Base-by-base conservation (phyloP, 2,329 filamentous ascomycete species). In the Xylariaceae sp. region DNA sequence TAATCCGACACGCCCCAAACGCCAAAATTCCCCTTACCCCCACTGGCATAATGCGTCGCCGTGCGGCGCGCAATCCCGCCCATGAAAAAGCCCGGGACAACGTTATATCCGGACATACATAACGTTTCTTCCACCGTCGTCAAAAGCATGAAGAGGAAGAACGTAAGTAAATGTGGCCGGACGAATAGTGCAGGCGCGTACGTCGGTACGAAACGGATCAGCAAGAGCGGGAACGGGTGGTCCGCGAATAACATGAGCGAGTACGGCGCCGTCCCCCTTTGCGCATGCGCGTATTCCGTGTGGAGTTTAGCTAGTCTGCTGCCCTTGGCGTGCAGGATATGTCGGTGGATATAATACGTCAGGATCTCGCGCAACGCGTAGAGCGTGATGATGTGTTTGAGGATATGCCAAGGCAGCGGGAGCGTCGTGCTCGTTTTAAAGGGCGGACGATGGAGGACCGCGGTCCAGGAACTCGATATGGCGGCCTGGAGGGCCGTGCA, bases 331-430 rank as follows among this genome's bases (percentile, higher is more conserved):
- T 96, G 91, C 7, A 96, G 80, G 30, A 88, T 60, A 68, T 82
- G 82, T 55, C 88, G 86, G 74, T 96, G 91, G 65, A 90, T 79
- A 66, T 85, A 81, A 72, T 95, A 96, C 59, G 86, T 83, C 9
- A 92, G 70, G 5, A 84, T 68, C 76, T 90, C 80, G 56, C 81
- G 77, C 10, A 73, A 71, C 30, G 74, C 65, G 59, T 80, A 72
- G 13, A 83, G 73, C 10, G 76, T 58, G 55, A 70, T 62, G 51
- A 80, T 68, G 62, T 84, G 80, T 65, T 80, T 82, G 54, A 78
- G 69, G 58, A 83, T 74, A 54, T 80, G 77, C 78, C 80, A 83
- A 0, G 81, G 81, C 7, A 83, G 65, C 0, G 81, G 81, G 10
- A 83, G 73, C 1, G 78, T 74, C 0, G 80, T 78, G 53, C 73